phyloP scores from a whole-genome alignment of 2,329 filamentous ascomycete genomes.

The Teratosphaeria zuluensis region DNA sequence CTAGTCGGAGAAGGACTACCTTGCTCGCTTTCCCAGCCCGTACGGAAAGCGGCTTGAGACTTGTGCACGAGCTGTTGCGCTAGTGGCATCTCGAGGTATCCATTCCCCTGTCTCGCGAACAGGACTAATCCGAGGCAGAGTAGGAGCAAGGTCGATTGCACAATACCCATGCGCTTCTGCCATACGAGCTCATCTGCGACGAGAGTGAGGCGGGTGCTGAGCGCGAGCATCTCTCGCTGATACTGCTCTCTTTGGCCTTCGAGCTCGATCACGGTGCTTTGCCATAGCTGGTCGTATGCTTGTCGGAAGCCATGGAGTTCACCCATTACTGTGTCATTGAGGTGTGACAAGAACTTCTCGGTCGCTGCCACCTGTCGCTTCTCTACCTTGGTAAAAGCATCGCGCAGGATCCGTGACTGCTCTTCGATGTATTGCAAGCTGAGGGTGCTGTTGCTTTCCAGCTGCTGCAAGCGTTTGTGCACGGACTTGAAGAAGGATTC shows the following conservation, averaged over 20 bases:
- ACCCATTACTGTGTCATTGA: conserved; percentile 79
- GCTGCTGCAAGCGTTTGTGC: conserved; percentile 79
- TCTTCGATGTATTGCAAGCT: conserved; percentile 95
- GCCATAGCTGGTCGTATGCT: conserved; percentile 95
- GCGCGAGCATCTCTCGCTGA: conserved; percentile 70
- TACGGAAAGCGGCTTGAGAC: conserved; percentile 22
- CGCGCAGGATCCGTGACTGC: conserved; percentile 80
- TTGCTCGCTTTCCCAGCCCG: conserved; percentile 26
- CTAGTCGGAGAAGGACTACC: conserved; percentile 26
- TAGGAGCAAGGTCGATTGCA: conserved; percentile 79
- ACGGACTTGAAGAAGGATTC: conserved; percentile 97
- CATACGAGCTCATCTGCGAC: conserved; percentile 84
- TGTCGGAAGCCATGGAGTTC: conserved; percentile 69
- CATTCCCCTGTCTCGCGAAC: conserved; percentile 44
- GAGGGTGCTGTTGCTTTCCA: conserved; percentile 86
- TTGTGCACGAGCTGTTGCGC: conserved; percentile 35
- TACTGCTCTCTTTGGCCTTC: conserved; percentile 81
- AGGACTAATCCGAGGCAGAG: conserved; percentile 81
- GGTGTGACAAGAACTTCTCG: conserved; percentile 64
- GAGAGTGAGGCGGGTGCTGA: conserved; percentile 70
- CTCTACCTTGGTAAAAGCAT: conserved; percentile 78
- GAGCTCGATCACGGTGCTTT: conserved; percentile 84
- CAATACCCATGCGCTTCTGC: conserved; percentile 83
- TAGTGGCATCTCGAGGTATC: conserved; percentile 33
- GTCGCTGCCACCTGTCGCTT: conserved; percentile 80